Evolutionary conservation across 805 yeast species (phyloP), one percentile per base, ranked within the genome.

Genomic region (Ascoidea rubescens): DNA sequence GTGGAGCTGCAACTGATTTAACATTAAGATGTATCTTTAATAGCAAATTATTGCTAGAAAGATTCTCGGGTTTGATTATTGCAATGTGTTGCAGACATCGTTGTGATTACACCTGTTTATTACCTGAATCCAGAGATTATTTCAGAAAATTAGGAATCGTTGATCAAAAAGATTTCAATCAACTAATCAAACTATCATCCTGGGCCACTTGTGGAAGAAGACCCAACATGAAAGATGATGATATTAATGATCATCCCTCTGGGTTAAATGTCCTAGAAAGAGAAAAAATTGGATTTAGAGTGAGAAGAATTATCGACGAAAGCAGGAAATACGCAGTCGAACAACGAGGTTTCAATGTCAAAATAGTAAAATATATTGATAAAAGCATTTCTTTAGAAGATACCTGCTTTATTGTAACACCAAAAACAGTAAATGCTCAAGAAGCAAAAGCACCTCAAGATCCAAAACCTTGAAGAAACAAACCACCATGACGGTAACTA

Each of bases 41-140:
- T 46, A 64, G 65, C 54, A 62, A 71, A 0, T 57, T 10, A 54
- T 71, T 1, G 48, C 56, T 28, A 48, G 45, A 21, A 47, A 54
- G 52, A 45, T 68, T 79, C 49, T 64, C 66, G 3, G 95, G 93
- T 0, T 66, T 85, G 56, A 67, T 86, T 32, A 87, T 89, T 37
- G 97, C 97, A 31, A 83, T 90, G 87, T 89, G 97, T 62, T 89
- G 97, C 64, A 74, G 97, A 52, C 97, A 89, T 61, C 81, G 82
- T 21, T 90, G 97, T 60, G 67, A 74, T 46, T 81, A 78, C 55
- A 67, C 72, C n/a, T 71, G 75, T 52, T 69, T 84, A 14, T 64
- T 85, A 14, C 71, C 74, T 0, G 69, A 67, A 32, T 77, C 83
- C 1, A 64, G 68, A 50, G 57, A 58, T 30, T 77, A 64, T 58